Evolutionary conservation across 805 yeast species (phyloP).

Genomic region (Saccharomycopsis amapae): DNA sequence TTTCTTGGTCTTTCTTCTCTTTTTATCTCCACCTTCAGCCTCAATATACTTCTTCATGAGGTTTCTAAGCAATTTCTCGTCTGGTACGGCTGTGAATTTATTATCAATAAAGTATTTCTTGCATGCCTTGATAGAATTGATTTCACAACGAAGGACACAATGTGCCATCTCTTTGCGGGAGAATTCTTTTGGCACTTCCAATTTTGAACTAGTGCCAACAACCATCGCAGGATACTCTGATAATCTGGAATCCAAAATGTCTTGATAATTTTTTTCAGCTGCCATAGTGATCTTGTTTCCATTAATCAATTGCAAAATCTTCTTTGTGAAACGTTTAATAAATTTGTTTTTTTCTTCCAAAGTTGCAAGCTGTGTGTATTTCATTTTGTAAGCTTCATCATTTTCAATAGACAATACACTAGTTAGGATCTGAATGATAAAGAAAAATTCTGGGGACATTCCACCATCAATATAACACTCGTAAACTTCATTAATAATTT

Average conservation of each 20-base stretch:
- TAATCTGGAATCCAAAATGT: constrained; percentile 33
- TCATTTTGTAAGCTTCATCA: constrained; percentile 26
- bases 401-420: constrained; percentile 28
- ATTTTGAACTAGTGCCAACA: background rate
- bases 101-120: constrained; percentile 22
- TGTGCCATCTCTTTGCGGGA: constrained; percentile 41
- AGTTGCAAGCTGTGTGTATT: constrained; percentile 21
- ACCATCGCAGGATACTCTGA: constrained; percentile 40
- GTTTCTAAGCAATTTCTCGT: constrained; percentile 51
- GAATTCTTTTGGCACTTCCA: constrained; percentile 17
- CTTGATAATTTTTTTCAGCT: constrained; percentile 27
- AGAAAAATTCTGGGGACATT: constrained; percentile 48
- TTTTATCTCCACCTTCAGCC: background rate
- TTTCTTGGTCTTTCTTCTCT: constrained; percentile 12
- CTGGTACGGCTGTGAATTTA: constrained; percentile 42
- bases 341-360: constrained; percentile 24
- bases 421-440: constrained; percentile 47
- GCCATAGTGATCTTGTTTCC: constrained; percentile 39
- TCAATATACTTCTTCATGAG: constrained; percentile 36
- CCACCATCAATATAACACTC: constrained; percentile 57
- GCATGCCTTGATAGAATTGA: constrained; percentile 40
- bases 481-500: constrained; percentile 42
- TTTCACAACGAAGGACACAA: constrained; percentile 51
- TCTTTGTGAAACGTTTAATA: constrained; percentile 46
- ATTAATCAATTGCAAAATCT: constrained; percentile 56